Percentiles rank a stretch among this genome's conserved stretches.
phyloP scores from a whole-genome alignment of 2,329 filamentous ascomycete genomes.

The Metarhizium sp. region DNA sequence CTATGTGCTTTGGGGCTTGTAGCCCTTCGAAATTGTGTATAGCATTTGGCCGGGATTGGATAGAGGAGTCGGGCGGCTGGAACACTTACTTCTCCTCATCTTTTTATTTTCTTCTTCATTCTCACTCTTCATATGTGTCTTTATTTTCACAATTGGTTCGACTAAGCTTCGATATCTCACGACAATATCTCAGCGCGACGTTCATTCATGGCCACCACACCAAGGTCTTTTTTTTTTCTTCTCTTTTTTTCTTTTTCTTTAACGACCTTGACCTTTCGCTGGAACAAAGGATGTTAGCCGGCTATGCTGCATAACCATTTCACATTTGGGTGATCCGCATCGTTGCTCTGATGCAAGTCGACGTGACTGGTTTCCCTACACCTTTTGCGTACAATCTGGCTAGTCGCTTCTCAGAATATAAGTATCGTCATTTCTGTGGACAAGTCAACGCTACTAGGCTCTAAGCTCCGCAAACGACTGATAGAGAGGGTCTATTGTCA shows the following conservation, averaged over 20 bases:
- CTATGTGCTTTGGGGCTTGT: conserved; percentile 23
- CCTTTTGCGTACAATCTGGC: too few species aligned
- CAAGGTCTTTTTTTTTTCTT: not conserved
- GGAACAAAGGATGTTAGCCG: not conserved
- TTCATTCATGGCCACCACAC: not conserved
- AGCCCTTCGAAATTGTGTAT: conserved; percentile 21
- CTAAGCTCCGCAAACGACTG: too few species aligned
- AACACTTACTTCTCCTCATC: conserved; percentile 9
- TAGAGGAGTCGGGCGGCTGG: conserved; percentile 28
- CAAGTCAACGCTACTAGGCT: too few species aligned
- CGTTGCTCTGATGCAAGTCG: not conserved
- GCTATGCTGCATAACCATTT: too few species aligned
- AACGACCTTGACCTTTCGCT: not conserved
- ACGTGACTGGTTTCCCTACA: too few species aligned
- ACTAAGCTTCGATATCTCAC: not conserved
- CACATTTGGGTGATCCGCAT: not conserved
- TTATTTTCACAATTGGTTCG: conserved; percentile 1
- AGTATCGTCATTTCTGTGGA: too few species aligned
- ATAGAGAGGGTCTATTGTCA: too few species aligned
- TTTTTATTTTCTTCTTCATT: conserved; percentile 4
- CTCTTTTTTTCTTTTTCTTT: not conserved
- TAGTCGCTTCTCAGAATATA: too few species aligned
- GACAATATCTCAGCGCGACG: not conserved
- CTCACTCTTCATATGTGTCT: conserved; percentile 7
- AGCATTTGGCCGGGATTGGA: conserved; percentile 25